Evolutionary conservation across 139 green algal genomes (phyloP), one percentile per base, ranked within the genome.

Genomic region (Chlorella sp.): DNA sequence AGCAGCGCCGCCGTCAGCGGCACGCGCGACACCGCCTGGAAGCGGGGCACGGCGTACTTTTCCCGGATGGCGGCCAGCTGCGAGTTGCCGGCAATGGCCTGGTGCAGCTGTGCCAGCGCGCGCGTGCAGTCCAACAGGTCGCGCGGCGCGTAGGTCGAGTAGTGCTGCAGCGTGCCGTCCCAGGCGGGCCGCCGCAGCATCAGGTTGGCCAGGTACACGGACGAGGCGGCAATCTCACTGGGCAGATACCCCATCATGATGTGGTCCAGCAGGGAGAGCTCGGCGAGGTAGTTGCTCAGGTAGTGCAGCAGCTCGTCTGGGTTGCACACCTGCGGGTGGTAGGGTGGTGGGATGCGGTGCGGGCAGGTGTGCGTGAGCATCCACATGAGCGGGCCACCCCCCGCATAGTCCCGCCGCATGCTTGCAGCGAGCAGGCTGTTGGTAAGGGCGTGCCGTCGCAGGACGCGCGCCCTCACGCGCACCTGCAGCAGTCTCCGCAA

Each of bases 231-330:
- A 23, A 97, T 77, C 32, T 87, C 74, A 42, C 84, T 94, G 22
- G 92, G 89, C 72, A 92, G 79, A 73, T 88, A 97, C 24, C 81
- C 50, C 31, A 98, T 68, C 72, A 93, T 83, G 27, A 29, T 55
- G 68, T 96, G 93, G 49, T 98, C 92, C 61, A 97, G 80, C 23
- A 98, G 86, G 14, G 87, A 85, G 30, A 97, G 79, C 88, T 99
- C 95, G 3, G 82, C 79, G 27, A 99, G 77, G 82, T 96, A 99
- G 34, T 87, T 86, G 27, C 82, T 87, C 35, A 98, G 74, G 68
- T 89, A 87, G 75, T 87, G 76, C 49, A 87, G 75, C 22, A 81
- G 76, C 66, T 84, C 80, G 59, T 85, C 74, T 3, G 79, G 80
- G 76, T 76, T 85, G 75, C 80, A 85, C 3, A 85, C 80, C 80